Base-by-base conservation (phyloP, 257 asterid genomes). In the Lavandula angustifolia region DNA sequence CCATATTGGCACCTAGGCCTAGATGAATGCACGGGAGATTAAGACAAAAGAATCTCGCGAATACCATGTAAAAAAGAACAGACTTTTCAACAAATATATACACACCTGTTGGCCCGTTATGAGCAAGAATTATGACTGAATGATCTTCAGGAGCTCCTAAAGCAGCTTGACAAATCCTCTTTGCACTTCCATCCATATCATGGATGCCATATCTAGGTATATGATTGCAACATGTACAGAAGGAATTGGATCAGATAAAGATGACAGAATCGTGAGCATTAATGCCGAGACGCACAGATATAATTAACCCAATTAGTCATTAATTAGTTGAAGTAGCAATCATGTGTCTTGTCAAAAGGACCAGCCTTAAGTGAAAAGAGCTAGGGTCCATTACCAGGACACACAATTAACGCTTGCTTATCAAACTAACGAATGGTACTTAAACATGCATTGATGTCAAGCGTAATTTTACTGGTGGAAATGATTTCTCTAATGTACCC, bases 61-160 rank as follows among this genome's bases (percentile, higher is more conserved):
- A 35, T 60, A 46, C 54, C 59, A 14, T 18, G 67, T 12, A 27
- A 42, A 41, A 41, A 18, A 43, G 35, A 50, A 9, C 44, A 40
- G 22, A 12, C 64, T 68, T 67, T n/a, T 50, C 13, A 56, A 46
- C 40, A 58, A 43, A 47, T 54, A 54, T 13, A 67, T 50, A 63
- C 51, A 34, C 51, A 87, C 98, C 97, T 73, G 95, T 79, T 10
- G 98, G 98, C 61, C 98, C 97, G 43, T 92, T 92, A 69, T 92
- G 98, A 63, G 98, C 98, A 79, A 92, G 96, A 64, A 92, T 74
- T 77, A 92, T 70, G 42, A 84, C 60, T 29, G 91, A 81, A 76
- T 92, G 95, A 66, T 79, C 91, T 11, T 76, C 73, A 6, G 96
- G 96, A 69, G 94, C 74, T 68, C 85, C 78, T 54, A 68, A 55